Evolutionary conservation across 768 basidiomycete genomes (phyloP), one percentile per base, ranked within the genome.

Genomic region (Mycena metata): DNA sequence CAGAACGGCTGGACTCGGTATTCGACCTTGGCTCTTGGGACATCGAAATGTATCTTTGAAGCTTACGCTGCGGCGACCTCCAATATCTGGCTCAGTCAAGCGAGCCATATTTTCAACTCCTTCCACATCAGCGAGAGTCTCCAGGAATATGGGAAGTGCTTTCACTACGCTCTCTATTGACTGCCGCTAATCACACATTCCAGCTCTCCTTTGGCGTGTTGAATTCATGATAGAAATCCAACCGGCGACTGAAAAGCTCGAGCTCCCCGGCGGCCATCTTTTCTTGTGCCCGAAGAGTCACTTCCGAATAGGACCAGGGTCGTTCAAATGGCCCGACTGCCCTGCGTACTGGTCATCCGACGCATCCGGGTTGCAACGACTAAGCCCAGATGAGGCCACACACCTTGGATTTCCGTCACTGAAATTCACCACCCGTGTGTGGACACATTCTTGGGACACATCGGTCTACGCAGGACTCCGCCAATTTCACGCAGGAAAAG

Each of bases 61-160:
- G 30, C 30, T 30, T 30, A 30, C 30, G 30, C 30, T 30, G 30
- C 3, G 30, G 30, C n/a, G n/a, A n/a, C 30, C 6, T 30, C 3
- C 6, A 30, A 30, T 30, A 30, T 30, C 30, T 64, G 62, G 62
- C 51, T 64, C 42, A 64, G 62, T 47, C 62, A 64, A 46, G 61
- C 61, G 0, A 63, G 54, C n/a, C 42, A 63, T 35, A 45, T 54
- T 47, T 54, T 63, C 41, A 12, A 30, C 15, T 42, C n/a, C 19
- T 52, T 45, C 19, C 12, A 24, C 7, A 50, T 55, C 33, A 46
- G 9, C 3, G 43, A 51, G 16, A 55, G 54, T 13, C 45, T 33
- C n/a, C 23, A 55, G 17, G n/a, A 64, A 23, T 64, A 64, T 36
- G 19, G 62, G 16, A 30, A 39, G 39, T 39, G 2, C n/a, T 39